These are phyloP conservation scores for Fusarium algeriense DNA, from an alignment of 2,329 filamentous ascomycete species.

Conservation along the genomic window DNA sequence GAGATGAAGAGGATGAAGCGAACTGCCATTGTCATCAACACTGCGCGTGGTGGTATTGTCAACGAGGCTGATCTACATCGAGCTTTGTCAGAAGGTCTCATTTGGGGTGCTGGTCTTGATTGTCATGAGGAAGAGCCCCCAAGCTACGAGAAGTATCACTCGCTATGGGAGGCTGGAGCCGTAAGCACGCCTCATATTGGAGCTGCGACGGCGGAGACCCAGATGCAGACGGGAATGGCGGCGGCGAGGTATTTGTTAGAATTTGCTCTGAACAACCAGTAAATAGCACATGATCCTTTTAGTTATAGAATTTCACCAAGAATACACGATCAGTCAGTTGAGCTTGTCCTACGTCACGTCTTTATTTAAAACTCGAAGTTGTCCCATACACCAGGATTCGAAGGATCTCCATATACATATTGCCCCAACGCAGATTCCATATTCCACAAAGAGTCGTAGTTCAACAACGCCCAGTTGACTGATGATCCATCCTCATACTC, in stretches of 20 bases:
- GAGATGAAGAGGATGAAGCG: constrained; percentile 54
- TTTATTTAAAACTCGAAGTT: not conserved
- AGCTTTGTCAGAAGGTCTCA: constrained; percentile 50
- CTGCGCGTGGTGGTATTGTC: constrained; percentile 56
- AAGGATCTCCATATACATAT: constrained; percentile 29
- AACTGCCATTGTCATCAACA: constrained; percentile 56
- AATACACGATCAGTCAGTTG: not conserved
- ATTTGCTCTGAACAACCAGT: constrained; percentile 16
- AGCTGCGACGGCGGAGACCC: constrained; percentile 55
- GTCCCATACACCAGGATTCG: constrained; percentile 8
- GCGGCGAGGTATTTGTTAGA: constrained; percentile 44
- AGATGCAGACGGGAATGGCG: constrained; percentile 48
- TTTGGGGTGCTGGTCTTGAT: constrained; percentile 57
- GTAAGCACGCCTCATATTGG: constrained; percentile 61
- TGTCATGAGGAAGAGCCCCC: constrained; percentile 57
- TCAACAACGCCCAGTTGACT: constrained; percentile 21
- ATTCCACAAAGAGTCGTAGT: constrained; percentile 28
- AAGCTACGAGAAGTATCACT: constrained; percentile 49
- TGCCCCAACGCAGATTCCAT: constrained; percentile 31
- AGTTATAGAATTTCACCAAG: not conserved
- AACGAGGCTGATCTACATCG: constrained; percentile 52
- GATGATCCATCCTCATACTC: constrained; percentile 10
- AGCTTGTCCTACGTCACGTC: not conserved
- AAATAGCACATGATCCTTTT: too few relatives aligned
- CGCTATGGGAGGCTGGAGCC: constrained; percentile 52